Base-by-base conservation (phyloP, 1,139 yeast species). In the Pichia sp. region DNA sequence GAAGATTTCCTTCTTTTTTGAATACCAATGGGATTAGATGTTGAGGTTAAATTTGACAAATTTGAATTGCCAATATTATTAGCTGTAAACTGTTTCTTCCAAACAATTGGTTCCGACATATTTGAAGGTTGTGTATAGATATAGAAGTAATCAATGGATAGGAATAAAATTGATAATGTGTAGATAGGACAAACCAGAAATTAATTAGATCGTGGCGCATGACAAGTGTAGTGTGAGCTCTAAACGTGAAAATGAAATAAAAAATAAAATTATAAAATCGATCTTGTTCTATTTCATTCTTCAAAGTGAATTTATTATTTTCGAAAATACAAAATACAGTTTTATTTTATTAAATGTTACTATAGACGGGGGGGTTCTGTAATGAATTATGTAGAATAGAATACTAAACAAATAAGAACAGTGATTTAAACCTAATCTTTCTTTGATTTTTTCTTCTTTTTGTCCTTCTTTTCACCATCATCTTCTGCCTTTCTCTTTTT, bases 401-500 rank as follows among this genome's bases (percentile, higher is more conserved):
- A 19, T 18, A 42, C 8, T 18, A 22, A 18, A 31, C n/a, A 31
- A 10, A 46, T 11, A 18, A 31, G 19, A 25, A 31, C 16, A 5
- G 7, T 14, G 4, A 10, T 27, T n/a, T 13, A 31, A 4, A 45
- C 16, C 16, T 36, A 47, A 43, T 47, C 50, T 51, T 54, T 54
- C 11, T 48, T 46, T 47, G 53, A 51, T 49, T 54, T 52, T 42
- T 54, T 75, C 72, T 77, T 75, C 58, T 79, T 75, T 71, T 78
- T 74, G 42, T 75, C 75, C 58, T 73, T 74, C 70, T 77, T 75
- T 51, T 76, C 75, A 55, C 73, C 73, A 65, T 73, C 69, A 45
- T 39, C 42, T 22, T 39, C 42, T 22, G 42, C 75, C 69, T 79
- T 75, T 60, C 79, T 73, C 67, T 77, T 75, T 73, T 78, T 76